Conservation (phyloP, 169 alveolate genomes). For the Miamiensis avidus region DNA sequence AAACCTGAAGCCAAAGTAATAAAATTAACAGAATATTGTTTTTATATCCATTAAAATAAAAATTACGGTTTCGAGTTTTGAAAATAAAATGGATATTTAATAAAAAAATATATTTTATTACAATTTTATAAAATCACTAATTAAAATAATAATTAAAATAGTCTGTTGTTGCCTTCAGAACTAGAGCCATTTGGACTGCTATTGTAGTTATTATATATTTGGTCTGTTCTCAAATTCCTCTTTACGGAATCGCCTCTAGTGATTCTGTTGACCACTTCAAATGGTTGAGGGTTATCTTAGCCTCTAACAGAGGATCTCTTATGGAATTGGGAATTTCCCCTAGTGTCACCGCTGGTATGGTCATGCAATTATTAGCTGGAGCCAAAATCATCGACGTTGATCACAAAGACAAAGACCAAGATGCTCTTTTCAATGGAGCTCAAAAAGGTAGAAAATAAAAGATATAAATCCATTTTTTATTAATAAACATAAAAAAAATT, state of each 20-base stretch:
- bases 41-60: too few species aligned
- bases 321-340: slow-evolving; percentile 99
- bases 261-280: slow-evolving; percentile 97
- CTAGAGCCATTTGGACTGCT: slow-evolving; percentile 98
- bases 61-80: too few species aligned
- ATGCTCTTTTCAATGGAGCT: slow-evolving; percentile 97
- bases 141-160: slow-evolving; percentile 2
- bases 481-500: not conserved
- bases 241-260: slow-evolving; percentile 96
- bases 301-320: slow-evolving; percentile 98
- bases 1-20: slow-evolving; percentile 94
- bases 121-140: too few species aligned
- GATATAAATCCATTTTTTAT: not conserved
- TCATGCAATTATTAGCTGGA: slow-evolving; percentile 99
- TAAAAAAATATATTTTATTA: too few species aligned
- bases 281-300: slow-evolving; percentile 99
- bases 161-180: slow-evolving; percentile 90
- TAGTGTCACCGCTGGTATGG: slow-evolving; percentile 98
- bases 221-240: slow-evolving; percentile 98
- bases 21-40: not conserved
- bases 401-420: slow-evolving; percentile 97
- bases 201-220: slow-evolving; percentile 95
- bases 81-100: too few species aligned
- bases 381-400: slow-evolving; percentile 98
- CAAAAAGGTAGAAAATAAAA: slow-evolving; percentile 66